These are phyloP conservation scores for Bacidia rubella DNA, from an alignment of 495 filamentous ascomycete species.

Conservation along the genomic window DNA sequence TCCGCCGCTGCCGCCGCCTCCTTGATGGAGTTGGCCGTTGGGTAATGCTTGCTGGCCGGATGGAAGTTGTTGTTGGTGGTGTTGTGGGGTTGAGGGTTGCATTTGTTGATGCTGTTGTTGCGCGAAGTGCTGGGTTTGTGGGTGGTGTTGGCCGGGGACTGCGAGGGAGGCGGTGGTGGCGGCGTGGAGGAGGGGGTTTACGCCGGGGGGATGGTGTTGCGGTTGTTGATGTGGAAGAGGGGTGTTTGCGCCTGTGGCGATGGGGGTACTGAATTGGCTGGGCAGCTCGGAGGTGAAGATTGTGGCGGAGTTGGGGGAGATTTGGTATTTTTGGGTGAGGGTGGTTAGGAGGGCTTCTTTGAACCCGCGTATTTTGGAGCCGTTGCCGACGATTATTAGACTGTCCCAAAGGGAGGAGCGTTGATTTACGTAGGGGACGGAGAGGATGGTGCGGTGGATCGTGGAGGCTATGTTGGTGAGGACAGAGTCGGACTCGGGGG, in stretches of 20 bases:
- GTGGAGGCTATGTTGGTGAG: constrained; percentile 68
- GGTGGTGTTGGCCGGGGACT: constrained; percentile 16
- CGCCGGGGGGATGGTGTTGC: constrained; percentile 35
- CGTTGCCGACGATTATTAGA: constrained; percentile 77
- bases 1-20: no score
- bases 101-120: constrained; percentile 24
- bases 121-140: constrained; percentile 31
- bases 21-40: no score
- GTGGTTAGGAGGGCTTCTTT: constrained; percentile 74
- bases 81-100: constrained; percentile 17
- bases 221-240: constrained; percentile 39
- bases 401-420: constrained; percentile 81
- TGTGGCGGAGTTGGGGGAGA: constrained; percentile 78
- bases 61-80: constrained; percentile 26
- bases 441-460: constrained; percentile 66
- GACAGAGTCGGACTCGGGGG: constrained; percentile 55
- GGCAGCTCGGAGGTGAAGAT: constrained; percentile 96
- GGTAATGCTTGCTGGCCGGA: no score
- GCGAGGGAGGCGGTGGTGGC: constrained; percentile 58
- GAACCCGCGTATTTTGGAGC: constrained; percentile 69
- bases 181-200: constrained; percentile 85
- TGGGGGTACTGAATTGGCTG: constrained; percentile 76
- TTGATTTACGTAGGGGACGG: constrained; percentile 64
- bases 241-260: constrained; percentile 83
- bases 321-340: constrained; percentile 67